Conservation (phyloP, 2,329 filamentous ascomycete genomes). For the Sarocladium strictum region DNA sequence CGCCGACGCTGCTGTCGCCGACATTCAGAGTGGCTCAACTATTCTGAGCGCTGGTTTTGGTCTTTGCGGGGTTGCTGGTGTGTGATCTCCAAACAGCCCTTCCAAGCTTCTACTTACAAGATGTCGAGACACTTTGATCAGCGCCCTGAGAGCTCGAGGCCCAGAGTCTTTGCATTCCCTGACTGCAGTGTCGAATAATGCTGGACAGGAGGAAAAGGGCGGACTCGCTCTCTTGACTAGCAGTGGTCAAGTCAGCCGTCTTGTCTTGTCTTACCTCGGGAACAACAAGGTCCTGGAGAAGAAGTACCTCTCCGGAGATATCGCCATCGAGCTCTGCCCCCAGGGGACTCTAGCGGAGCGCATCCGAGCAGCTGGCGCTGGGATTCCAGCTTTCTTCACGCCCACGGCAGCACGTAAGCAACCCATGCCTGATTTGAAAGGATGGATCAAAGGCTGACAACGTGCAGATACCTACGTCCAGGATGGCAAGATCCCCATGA, state of each 20-base stretch:
- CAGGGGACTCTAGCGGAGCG: conserved; percentile 71
- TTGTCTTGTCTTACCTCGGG: conserved; percentile 71
- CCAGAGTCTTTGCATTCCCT: conserved; percentile 56
- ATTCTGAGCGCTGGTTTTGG: conserved; percentile 76
- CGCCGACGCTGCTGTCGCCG: conserved; percentile 63
- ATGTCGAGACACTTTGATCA: conserved; percentile 60
- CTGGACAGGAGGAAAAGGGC: conserved; percentile 60
- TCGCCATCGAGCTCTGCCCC: conserved; percentile 70
- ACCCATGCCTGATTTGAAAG: conserved; percentile 22
- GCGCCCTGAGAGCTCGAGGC: conserved; percentile 56
- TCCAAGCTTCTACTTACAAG: conserved; percentile 4
- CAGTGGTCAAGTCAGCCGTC: conserved; percentile 63
- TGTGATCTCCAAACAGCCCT: conserved; percentile 13
- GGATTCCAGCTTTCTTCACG: conserved; percentile 77
- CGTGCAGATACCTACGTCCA: conserved; percentile 55
- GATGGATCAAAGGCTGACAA: conserved; percentile 10
- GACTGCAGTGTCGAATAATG: conserved; percentile 77
- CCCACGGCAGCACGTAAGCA: conserved; percentile 56
- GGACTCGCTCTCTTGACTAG: conserved; percentile 64
- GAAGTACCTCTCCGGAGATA: conserved; percentile 67
- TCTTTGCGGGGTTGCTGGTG: conserved; percentile 70
- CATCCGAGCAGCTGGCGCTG: conserved; percentile 65
- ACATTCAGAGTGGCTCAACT: conserved; percentile 63
- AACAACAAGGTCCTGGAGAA: conserved; percentile 71
- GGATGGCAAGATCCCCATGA: conserved; percentile 60